A percentile compares a stretch with the other conserved stretches of the same genome.
phyloP scores from a whole-genome alignment of 2,329 filamentous ascomycete genomes.

The Gyromitra esculenta region DNA sequence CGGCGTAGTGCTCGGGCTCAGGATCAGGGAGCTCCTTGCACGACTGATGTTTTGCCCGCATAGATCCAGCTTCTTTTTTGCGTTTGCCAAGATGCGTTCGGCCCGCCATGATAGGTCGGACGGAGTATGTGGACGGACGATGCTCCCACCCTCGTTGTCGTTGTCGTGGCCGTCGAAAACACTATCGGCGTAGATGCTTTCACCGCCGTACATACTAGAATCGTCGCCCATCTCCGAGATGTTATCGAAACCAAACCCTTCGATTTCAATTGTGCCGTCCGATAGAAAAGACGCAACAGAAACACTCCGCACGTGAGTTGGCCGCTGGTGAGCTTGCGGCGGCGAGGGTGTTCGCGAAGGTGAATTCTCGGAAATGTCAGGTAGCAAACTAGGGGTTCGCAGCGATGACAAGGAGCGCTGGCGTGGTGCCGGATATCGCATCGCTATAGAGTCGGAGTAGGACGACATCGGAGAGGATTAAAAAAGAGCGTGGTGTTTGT shows the following conservation, averaged over 20 bases:
- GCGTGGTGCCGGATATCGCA: constrained; percentile 47
- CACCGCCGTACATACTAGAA: constrained; percentile 43
- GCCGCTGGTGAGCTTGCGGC: constrained; percentile 15
- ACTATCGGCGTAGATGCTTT: constrained; percentile 54
- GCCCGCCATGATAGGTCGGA: constrained; percentile 51
- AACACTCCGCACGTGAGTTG: constrained; percentile 44
- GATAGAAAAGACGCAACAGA: constrained; percentile 54
- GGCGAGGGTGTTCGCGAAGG: constrained; percentile 50
- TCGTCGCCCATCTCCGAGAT: constrained; percentile 50
- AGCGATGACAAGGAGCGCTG: constrained; percentile 47
- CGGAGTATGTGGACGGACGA: constrained; percentile 35
- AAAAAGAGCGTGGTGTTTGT: constrained; percentile 28
- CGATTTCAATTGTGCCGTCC: constrained; percentile 55
- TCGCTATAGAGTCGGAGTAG: constrained; percentile 39
- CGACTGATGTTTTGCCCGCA: constrained; percentile 55
- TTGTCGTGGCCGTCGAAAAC: constrained; percentile 52
- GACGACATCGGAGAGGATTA: constrained; percentile 26
- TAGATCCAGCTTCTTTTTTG: constrained; percentile 55
- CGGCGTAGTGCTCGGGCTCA: constrained; percentile 51
- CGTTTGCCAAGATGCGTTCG: constrained; percentile 53
- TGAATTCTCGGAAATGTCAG: constrained; percentile 54
- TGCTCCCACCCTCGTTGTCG: constrained; percentile 27
- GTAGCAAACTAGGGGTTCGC: constrained; percentile 49
- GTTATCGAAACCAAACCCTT: constrained; percentile 55
- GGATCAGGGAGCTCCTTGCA: constrained; percentile 51